Conservation (phyloP, 768 basidiomycete genomes). For the Lactarius vividus region DNA sequence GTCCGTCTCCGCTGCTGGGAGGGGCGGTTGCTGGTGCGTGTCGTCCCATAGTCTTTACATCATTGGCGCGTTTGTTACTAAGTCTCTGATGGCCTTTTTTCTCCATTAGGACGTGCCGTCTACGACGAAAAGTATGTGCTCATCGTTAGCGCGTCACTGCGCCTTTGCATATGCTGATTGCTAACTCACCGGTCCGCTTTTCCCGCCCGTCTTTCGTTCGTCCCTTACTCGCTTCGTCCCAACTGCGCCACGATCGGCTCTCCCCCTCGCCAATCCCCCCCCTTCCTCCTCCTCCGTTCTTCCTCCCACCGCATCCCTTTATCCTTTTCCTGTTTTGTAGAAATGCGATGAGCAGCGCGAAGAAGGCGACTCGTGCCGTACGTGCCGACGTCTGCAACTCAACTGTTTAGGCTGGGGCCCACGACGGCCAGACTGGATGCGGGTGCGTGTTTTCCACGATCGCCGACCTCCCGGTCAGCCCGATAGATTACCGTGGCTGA, state of each 20-base stretch:
- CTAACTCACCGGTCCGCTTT: constrained; percentile 27
- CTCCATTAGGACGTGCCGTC: constrained; percentile 68
- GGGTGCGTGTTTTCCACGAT: constrained; percentile 49
- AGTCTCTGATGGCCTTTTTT: background rate
- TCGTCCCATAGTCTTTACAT: background rate
- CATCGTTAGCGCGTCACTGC: constrained; percentile 9
- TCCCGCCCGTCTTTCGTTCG: constrained; percentile 13
- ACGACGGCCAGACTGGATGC: constrained; percentile 87
- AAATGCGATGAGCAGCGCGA: constrained; percentile 87
- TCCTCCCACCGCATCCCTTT: constrained; percentile 4
- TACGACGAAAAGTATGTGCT: constrained; percentile 69
- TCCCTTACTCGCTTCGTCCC: constrained; percentile 18
- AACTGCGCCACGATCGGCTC: constrained; percentile 88
- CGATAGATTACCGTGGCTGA: constrained; percentile 13
- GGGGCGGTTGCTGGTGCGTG: constrained; percentile 28
- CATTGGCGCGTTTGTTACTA: background rate
- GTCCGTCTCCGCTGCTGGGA: constrained; percentile 24
- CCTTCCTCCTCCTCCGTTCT: background rate
- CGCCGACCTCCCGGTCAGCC: background rate
- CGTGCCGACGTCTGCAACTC: constrained; percentile 76
- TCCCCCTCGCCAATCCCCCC: constrained; percentile 9
- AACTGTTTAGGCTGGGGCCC: constrained; percentile 84
- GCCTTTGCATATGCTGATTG: constrained; percentile 7
- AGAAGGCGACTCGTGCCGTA: constrained; percentile 73
- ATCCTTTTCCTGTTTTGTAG: constrained; percentile 37